Evolutionary conservation across 164 flowering plant species (phyloP), one percentile per base, ranked within the genome.

Genomic region (Hamamelis virginiana): DNA sequence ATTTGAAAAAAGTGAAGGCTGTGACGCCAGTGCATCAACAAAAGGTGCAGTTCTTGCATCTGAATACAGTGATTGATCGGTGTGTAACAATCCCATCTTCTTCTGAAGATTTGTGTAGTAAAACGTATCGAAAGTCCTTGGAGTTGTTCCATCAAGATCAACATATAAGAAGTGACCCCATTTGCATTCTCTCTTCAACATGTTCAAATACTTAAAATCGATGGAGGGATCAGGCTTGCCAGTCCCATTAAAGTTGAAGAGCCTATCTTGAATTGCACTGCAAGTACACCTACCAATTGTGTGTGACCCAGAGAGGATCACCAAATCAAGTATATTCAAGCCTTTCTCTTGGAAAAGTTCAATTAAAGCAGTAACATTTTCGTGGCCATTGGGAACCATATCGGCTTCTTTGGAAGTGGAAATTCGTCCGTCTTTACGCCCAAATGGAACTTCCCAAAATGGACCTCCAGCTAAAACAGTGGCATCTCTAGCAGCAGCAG

Each of bases 401-500:
- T 56, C 57, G 27, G 65, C 80, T 28, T 79, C 82, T 14, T n/a
- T 6, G 5, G 65, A 69, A n/a, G 43, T 25, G 44, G 83, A 80
- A 22, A 78, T 61, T 9, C 41, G 45, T 0, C 81, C 81, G n/a
- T 80, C 83, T 58, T 63, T 78, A 21, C 83, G 75, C 23, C 83
- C 83, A 25, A 76, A 77, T 25, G 75, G 77, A 19, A 80, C 77
- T n/a, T 51, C 72, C 76, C 75, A 58, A 22, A 18, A 71, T 9
- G 65, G 66, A 48, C 77, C 72, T n/a, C 66, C 66, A 27, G 72
- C 81, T 44, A 64, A 38, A 27, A 53, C 38, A 45, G 75, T 76
- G 57, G 79, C 73, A 28, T 80, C 83, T 55, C 83, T 73, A 22
- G 83, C 81, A 6, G 77, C 81, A 53, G 66, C 59, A 16, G 83